A percentile compares a stretch with the other conserved stretches of the same genome.
Conservation (phyloP, 768 basidiomycete genomes). For the Phanerochaete sordida region DNA sequence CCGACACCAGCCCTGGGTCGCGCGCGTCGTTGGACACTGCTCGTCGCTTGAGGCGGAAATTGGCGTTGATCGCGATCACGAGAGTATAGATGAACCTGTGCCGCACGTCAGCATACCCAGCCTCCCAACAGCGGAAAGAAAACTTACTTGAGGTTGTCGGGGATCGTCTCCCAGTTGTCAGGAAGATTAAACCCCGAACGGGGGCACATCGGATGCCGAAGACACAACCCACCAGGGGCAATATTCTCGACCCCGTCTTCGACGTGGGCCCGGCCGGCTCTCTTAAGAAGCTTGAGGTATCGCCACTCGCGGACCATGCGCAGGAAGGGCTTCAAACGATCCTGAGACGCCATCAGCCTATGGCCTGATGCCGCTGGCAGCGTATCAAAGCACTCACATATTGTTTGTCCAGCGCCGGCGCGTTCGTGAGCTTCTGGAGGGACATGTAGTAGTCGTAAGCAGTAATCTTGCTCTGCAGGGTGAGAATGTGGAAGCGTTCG, state of each 20-base stretch:
- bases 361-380: no score
- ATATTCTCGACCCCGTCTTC: slow-evolving; percentile 13
- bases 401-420: neutral
- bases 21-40: no score
- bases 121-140: no score
- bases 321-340: neutral
- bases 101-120: no score
- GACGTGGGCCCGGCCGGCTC: slow-evolving; percentile 19
- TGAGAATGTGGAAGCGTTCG: slow-evolving; percentile 1
- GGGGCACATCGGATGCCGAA: slow-evolving; percentile 24
- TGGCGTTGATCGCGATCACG: no score
- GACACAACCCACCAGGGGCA: slow-evolving; percentile 10
- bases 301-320: slow-evolving; percentile 8
- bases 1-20: no score
- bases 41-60: no score
- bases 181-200: slow-evolving; percentile 18
- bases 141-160: slow-evolving; percentile 13
- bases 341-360: neutral
- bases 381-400: neutral
- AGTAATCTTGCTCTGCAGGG: neutral
- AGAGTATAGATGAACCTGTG: no score
- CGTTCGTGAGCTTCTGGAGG: neutral
- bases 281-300: slow-evolving; percentile 18
- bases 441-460: slow-evolving; percentile 1
- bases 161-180: slow-evolving; percentile 12